Conservation (phyloP, 257 asterid genomes). For the Solanum chiquidenum region DNA sequence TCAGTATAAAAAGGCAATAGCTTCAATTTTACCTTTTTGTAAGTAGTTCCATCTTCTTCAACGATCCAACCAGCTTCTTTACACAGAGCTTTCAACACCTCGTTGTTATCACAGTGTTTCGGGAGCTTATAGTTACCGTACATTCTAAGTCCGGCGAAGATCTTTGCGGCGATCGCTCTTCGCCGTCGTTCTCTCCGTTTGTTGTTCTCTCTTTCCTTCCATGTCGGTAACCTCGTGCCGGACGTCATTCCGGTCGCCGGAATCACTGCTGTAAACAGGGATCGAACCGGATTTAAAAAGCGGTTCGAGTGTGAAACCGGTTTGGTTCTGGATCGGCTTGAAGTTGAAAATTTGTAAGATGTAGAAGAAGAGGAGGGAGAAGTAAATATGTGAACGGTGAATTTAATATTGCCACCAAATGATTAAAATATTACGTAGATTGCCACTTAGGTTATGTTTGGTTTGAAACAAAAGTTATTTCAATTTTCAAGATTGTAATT, state of each 20-base stretch:
- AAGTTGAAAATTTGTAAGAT: background rate
- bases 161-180: constrained; percentile 92
- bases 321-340: background rate
- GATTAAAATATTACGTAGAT: constrained; percentile 10
- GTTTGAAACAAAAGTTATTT: background rate
- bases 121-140: constrained; percentile 88
- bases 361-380: background rate
- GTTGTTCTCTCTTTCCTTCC: constrained; percentile 97
- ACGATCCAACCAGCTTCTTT: constrained; percentile 96
- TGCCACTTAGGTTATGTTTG: constrained; percentile 3
- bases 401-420: constrained; percentile 15
- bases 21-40: constrained; percentile 45
- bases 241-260: constrained; percentile 40
- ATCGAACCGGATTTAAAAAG: background rate
- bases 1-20: background rate
- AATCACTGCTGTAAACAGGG: background rate
- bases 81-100: constrained; percentile 80
- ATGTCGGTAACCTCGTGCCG: constrained; percentile 80
- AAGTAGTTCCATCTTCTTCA: constrained; percentile 88
- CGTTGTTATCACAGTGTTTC: constrained; percentile 93
- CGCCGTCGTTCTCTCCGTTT: constrained; percentile 92
- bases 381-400: background rate
- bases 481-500: background rate
- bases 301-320: background rate
- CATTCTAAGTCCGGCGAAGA: constrained; percentile 83